Evolutionary conservation across 768 basidiomycete species (phyloP).

Genomic region (Pleurotus tuoliensis): DNA sequence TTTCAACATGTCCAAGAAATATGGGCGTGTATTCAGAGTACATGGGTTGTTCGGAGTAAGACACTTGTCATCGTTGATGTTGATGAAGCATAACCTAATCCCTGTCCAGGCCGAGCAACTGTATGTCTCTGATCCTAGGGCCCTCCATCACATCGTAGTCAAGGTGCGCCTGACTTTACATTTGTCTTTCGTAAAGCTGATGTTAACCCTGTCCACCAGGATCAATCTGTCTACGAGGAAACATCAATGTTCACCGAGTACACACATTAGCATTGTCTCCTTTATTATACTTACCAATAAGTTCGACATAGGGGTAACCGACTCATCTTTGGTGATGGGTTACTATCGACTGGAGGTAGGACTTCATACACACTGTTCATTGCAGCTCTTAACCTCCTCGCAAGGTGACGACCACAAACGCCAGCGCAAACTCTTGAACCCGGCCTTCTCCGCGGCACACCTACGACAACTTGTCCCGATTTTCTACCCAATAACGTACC

Average conservation of each 20-base stretch:
- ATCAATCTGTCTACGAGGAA: slow-evolving; percentile 30
- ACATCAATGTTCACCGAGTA: slow-evolving; percentile 22
- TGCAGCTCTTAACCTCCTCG: no score
- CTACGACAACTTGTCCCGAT: slow-evolving; percentile 34
- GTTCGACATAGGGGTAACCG: slow-evolving; percentile 4
- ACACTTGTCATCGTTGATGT: neutral
- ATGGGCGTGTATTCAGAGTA: slow-evolving; percentile 2
- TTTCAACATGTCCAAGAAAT: slow-evolving; percentile 7
- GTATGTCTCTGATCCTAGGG: slow-evolving; percentile 5
- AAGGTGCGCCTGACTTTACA: neutral
- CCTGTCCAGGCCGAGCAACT: slow-evolving; percentile 3
- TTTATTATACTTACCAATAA: neutral
- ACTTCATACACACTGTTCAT: neutral
- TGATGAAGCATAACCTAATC: neutral
- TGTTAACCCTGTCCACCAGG: slow-evolving; percentile 14
- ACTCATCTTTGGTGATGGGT: slow-evolving; percentile 15
- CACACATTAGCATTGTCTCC: neutral
- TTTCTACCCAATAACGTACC: slow-evolving; percentile 26
- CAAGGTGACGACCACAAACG: slow-evolving; percentile 37
- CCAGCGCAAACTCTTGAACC: slow-evolving; percentile 41
- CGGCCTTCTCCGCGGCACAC: slow-evolving; percentile 37
- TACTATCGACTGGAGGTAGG: slow-evolving; percentile 15
- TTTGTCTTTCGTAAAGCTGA: neutral
- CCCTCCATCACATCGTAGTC: slow-evolving; percentile 3
- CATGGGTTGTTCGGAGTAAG: slow-evolving; percentile 8